Percentiles rank a stretch among this genome's conserved stretches.
These are phyloP conservation scores for Pseudonitzschia multiseries DNA, from an alignment of 108 stramenopile species.

Conservation along the genomic window DNA sequence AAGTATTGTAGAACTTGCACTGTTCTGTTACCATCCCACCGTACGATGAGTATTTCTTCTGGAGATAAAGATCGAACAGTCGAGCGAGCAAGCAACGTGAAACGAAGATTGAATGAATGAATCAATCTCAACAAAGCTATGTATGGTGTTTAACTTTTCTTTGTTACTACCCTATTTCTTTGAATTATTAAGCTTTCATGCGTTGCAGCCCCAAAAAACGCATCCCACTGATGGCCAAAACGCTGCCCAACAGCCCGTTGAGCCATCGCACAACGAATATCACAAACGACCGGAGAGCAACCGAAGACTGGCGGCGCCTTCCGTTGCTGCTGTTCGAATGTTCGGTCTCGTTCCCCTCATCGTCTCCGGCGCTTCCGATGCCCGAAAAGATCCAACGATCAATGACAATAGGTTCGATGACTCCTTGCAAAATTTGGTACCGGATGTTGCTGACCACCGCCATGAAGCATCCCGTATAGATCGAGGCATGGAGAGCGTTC, in stretches of 20 bases:
- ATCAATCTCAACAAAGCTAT: too few relatives aligned
- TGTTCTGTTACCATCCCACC: too few relatives aligned
- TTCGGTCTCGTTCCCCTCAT: slow-evolving; percentile 8
- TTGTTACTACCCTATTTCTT: too few relatives aligned
- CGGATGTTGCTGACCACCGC: slow-evolving; percentile 72
- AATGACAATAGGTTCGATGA: slow-evolving; percentile 64
- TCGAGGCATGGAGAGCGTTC: slow-evolving; percentile 50
- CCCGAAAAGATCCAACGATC: slow-evolving; percentile 43
- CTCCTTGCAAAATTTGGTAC: slow-evolving; percentile 82
- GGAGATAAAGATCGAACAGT: too few relatives aligned
- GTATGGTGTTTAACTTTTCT: too few relatives aligned
- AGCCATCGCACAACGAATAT: slow-evolving; percentile 54
- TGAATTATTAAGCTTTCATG: not conserved
- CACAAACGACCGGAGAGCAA: slow-evolving; percentile 3
- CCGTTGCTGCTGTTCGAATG: not conserved
- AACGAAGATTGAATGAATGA: too few relatives aligned
- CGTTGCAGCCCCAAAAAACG: slow-evolving; percentile 57
- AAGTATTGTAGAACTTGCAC: too few relatives aligned
- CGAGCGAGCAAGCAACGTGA: too few relatives aligned
- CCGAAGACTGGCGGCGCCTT: not conserved
- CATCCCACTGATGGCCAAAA: slow-evolving; percentile 84
- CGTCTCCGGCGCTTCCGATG: not conserved
- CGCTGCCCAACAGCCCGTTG: slow-evolving; percentile 71
- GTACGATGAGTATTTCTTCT: too few relatives aligned
- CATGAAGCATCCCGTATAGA: slow-evolving; percentile 79